Conservation (phyloP, 2,329 filamentous ascomycete genomes). For the Pseudonectria buxi region DNA sequence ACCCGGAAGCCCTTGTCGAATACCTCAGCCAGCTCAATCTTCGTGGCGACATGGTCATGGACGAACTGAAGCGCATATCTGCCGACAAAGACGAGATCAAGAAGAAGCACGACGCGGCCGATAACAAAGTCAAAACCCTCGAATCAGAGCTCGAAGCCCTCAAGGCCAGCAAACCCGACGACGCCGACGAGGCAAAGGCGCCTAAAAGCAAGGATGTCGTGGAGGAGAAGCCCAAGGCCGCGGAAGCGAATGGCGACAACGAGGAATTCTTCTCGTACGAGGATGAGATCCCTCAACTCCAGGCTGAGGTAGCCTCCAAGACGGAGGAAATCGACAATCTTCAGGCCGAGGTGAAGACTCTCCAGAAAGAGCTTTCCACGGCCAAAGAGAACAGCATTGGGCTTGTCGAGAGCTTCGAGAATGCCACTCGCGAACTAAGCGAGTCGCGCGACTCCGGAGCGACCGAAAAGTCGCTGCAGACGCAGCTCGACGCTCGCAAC, state of each 20-base stretch:
- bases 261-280: constrained; percentile 93
- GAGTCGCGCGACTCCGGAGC: constrained; percentile 36
- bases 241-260: constrained; percentile 25
- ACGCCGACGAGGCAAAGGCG: constrained; percentile 6
- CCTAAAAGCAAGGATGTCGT: constrained; percentile 11
- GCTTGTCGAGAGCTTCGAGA: constrained; percentile 62
- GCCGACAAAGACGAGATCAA: constrained; percentile 74
- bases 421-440: constrained; percentile 56
- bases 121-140: constrained; percentile 55
- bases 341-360: constrained; percentile 57
- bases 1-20: constrained; percentile 77
- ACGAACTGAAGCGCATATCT: constrained; percentile 83
- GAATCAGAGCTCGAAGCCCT: constrained; percentile 56
- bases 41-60: constrained; percentile 87
- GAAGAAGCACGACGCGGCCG: constrained; percentile 64
- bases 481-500: constrained; percentile 42
- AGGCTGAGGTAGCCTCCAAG: constrained; percentile 65
- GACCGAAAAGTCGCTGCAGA: constrained; percentile 40
- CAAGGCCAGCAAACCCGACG: constrained; percentile 27
- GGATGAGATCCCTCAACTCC: constrained; percentile 75
- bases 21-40: constrained; percentile 82
- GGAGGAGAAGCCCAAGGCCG: constrained; percentile 23
- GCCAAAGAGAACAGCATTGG: constrained; percentile 63
- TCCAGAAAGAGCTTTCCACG: constrained; percentile 64
- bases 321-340: constrained; percentile 65